A percentile compares a stretch with the other conserved stretches of the same genome.
Conservation (phyloP, 139 green algal species). For the Zygnema cylindricum region DNA sequence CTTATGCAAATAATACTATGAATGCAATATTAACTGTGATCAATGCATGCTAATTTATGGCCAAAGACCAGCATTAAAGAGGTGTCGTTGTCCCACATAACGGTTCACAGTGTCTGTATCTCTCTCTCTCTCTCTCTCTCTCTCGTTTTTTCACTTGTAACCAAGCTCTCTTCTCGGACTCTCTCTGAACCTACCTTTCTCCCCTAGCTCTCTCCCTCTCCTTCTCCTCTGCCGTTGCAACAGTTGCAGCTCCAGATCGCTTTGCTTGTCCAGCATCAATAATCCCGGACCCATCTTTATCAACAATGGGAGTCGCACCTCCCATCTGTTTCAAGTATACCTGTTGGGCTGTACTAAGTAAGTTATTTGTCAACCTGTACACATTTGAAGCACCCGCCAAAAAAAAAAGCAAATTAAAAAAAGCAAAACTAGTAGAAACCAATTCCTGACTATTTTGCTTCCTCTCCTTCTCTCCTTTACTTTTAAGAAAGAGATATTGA, state of each 20-base stretch:
- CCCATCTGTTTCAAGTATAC: slow-evolving; percentile 45
- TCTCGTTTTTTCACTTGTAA: background rate
- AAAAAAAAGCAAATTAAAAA: too few species aligned
- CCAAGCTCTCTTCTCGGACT: background rate
- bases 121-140: background rate
- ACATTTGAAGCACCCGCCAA: too few species aligned
- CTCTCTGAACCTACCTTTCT: background rate
- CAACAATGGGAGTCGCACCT: background rate
- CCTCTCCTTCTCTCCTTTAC: background rate
- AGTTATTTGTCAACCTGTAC: slow-evolving; percentile 51
- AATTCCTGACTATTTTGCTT: too few species aligned
- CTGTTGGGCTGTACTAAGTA: slow-evolving; percentile 47
- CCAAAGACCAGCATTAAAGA: too few species aligned
- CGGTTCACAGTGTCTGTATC: too few species aligned
- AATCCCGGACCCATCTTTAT: background rate
- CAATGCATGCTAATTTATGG: too few species aligned
- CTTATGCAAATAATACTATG: too few species aligned
- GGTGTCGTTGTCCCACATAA: too few species aligned
- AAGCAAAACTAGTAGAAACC: background rate
- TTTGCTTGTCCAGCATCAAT: slow-evolving; percentile 44
- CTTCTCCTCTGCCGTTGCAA: slow-evolving; percentile 40
- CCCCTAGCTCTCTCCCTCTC: background rate
- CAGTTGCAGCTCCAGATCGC: background rate
- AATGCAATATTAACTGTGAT: slow-evolving; percentile 16
- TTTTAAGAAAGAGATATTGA: slow-evolving; percentile 1